A percentile compares a stretch with the other conserved stretches of the same genome.
Conservation (phyloP, 2,329 filamentous ascomycete genomes). For the Cladosporium sp. region DNA sequence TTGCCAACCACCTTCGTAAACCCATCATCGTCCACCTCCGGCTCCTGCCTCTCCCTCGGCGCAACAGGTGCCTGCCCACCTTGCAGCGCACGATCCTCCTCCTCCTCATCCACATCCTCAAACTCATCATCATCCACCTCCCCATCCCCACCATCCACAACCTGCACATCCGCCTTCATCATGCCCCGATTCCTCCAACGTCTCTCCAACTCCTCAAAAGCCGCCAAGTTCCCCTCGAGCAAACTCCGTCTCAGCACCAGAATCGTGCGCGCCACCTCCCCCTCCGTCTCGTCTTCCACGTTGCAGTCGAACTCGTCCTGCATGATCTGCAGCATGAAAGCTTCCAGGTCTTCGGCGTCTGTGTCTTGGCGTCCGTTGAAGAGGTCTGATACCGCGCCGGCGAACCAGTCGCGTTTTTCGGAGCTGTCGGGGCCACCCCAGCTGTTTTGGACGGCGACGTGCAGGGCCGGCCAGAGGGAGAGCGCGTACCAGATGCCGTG, state of each 20-base stretch:
- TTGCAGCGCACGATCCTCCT: slow-evolving; percentile 56
- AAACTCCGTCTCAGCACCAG: slow-evolving; percentile 63
- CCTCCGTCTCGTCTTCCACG: slow-evolving; percentile 83
- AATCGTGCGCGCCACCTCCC: slow-evolving; percentile 68
- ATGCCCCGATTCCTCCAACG: slow-evolving; percentile 68
- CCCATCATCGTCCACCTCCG: slow-evolving; percentile 43
- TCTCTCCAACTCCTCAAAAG: slow-evolving; percentile 71
- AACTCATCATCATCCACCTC: slow-evolving; percentile 51
- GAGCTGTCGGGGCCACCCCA: slow-evolving; percentile 81
- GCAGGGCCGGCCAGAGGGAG: slow-evolving; percentile 83
- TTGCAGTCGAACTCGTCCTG: slow-evolving; percentile 92
- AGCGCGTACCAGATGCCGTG: slow-evolving; percentile 80
- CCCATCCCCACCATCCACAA: slow-evolving; percentile 57
- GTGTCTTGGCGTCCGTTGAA: slow-evolving; percentile 60
- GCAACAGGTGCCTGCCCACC: slow-evolving; percentile 45
- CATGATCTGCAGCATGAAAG: slow-evolving; percentile 84
- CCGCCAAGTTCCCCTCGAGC: slow-evolving; percentile 68
- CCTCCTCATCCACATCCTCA: slow-evolving; percentile 51
- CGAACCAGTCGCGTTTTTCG: slow-evolving; percentile 97
- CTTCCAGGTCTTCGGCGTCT: slow-evolving; percentile 76
- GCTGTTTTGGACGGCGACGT: slow-evolving; percentile 77
- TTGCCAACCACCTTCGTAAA: slow-evolving; percentile 38
- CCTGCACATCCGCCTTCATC: slow-evolving; percentile 50
- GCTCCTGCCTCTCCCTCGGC: slow-evolving; percentile 59
- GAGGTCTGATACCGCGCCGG: slow-evolving; percentile 78